Conservation (phyloP, 768 basidiomycete species). For the Boletus subcaerulescens region DNA sequence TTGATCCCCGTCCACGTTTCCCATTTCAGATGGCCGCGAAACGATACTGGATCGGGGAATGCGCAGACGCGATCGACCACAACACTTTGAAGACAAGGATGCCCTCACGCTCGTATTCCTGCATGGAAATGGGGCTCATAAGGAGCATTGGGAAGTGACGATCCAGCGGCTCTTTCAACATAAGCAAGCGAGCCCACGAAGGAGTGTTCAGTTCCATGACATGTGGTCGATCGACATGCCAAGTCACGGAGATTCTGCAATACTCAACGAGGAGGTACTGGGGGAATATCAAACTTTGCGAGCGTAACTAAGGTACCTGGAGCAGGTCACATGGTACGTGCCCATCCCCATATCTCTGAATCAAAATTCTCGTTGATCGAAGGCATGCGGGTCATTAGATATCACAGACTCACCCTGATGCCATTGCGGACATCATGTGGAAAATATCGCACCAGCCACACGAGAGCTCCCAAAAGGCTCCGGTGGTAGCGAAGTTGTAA, state of each 20-base stretch:
- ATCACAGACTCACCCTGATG: not conserved
- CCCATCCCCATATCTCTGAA: not conserved
- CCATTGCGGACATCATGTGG: constrained; percentile 7
- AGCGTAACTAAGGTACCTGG: not conserved
- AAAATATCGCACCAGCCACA: not conserved
- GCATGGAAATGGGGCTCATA: not conserved
- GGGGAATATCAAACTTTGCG: constrained; percentile 1
- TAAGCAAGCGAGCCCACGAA: not conserved
- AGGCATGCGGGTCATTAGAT: not conserved
- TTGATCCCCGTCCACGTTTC: constrained; percentile 10
- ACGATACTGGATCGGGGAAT: constrained; percentile 5
- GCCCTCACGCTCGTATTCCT: constrained; percentile 2
- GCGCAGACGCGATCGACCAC: not conserved
- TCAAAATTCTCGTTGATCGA: not conserved
- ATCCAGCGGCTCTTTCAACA: not conserved
- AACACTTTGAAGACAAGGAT: not conserved
- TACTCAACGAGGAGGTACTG: constrained; percentile 4
- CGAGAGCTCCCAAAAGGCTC: not conserved
- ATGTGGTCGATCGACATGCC: constrained; percentile 7
- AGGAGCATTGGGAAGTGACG: constrained; percentile 10
- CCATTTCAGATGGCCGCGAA: constrained; percentile 9
- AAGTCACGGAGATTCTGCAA: constrained; percentile 9
- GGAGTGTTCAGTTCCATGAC: not conserved
- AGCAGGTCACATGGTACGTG: not conserved
- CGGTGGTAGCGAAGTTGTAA: not conserved